Evolutionary conservation across 179 eudicot species (phyloP).

Genomic region (Silene coronaria): DNA sequence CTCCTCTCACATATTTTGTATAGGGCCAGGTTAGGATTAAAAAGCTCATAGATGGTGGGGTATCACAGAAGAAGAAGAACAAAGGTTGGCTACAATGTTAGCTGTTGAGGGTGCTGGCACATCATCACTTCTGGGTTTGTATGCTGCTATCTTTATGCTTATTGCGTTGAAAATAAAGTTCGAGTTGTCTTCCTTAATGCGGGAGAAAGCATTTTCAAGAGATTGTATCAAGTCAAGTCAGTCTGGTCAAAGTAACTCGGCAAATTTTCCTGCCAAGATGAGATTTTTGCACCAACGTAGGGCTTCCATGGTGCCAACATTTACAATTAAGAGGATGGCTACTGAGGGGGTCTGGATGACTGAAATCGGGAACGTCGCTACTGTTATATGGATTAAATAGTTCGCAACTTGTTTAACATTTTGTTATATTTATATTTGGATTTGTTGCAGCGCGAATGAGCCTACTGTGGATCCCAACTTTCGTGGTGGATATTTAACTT

Average conservation of each 20-base stretch:
- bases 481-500: conserved; percentile 86
- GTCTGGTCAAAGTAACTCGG: conserved; percentile 51
- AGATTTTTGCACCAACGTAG: conserved; percentile 92
- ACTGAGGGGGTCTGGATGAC: conserved; percentile 99
- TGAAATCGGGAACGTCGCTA: conserved; percentile 97
- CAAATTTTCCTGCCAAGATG: conserved; percentile 60
- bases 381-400: conserved; percentile 57
- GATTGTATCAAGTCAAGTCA: conserved; percentile 56
- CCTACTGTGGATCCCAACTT: conserved; percentile 50
- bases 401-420: conserved; percentile 1
- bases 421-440: background rate
- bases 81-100: conserved; percentile 56
- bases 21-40: conserved; percentile 90
- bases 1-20: conserved; percentile 82
- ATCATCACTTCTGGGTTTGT: conserved; percentile 87
- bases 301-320: conserved; percentile 57
- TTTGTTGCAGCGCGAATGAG: conserved; percentile 56
- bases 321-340: conserved; percentile 79
- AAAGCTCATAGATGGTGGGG: conserved; percentile 49
- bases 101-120: conserved; percentile 97
- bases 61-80: conserved; percentile 59
- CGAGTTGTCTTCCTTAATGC: conserved; percentile 75
- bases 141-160: conserved; percentile 97
- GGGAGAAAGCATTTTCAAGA: conserved; percentile 64
- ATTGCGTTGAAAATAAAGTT: conserved; percentile 87